Evolutionary conservation across 495 filamentous ascomycete genomes (phyloP), one percentile per base, ranked within the genome.

Genomic region (Aspergillus leporis): DNA sequence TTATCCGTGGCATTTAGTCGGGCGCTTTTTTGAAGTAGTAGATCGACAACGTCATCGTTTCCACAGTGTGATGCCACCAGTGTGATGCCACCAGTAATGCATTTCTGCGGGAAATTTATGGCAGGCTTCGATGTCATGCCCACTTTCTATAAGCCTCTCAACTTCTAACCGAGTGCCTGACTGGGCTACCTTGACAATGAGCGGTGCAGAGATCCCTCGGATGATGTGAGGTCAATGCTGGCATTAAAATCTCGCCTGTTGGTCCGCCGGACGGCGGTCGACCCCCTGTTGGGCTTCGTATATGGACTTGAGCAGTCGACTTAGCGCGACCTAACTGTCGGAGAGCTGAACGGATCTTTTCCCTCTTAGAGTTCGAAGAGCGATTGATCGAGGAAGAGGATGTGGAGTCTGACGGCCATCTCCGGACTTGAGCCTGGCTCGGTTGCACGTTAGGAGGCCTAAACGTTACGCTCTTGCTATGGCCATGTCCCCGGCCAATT

Each of bases 1-100:
- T 55, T 61, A 60, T 80, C 78, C 4, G 58, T 51, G 0, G 67
- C 61, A 46, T 76, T 65, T 1, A 77, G 51, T 46, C 65, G 60
- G n/a, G 76, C 78, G 43, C 70, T 66, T 25, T 66, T 66, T 21
- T 68, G 66, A 16, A 82, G 68, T 16, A 82, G 59, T 10, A 78
- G 48, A 16, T 65, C 71, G 5, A 80, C 76, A 19, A 81, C 65
- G 28, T 70, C 71, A 13, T 73, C 71, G 50, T 76, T 76, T 16
- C 76, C 79, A 63, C 77, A 78, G 53, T 81, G 77, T n/a, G 75
- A 61, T 47, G 78, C 78, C 38, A 82, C 77, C 4, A 74, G 66
- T 10, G 77, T n/a, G 75, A 61, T 47, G 78, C 78, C 38, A 82
- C 77, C 4, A 74, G 66, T 10, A 81, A 71, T 7, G 78, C 74